A percentile compares a stretch with the other conserved stretches of the same genome.
Evolutionary conservation across 306 rosid genomes (phyloP).

Genomic region (Citrullus mucosospermus): DNA sequence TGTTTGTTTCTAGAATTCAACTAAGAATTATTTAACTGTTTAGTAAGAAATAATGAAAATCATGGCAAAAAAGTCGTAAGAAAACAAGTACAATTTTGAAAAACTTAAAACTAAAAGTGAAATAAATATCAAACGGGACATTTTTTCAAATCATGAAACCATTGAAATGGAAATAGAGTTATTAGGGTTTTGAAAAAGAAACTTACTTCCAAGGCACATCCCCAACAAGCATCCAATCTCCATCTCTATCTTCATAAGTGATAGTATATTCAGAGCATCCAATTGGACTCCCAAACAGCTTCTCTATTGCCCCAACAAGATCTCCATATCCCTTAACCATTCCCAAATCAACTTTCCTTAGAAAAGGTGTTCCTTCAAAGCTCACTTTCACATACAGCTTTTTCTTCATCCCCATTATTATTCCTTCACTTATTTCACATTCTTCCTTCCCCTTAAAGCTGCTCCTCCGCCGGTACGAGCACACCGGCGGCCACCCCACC

Average conservation of each 20-base stretch:
- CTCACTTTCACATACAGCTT: conserved; percentile 76
- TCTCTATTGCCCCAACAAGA: conserved; percentile 60
- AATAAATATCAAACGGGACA: no score
- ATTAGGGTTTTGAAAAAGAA: neutral
- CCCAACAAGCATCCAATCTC: no score
- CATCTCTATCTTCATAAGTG: conserved; percentile 45
- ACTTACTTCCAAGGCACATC: no score
- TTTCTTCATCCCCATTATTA: conserved; percentile 15
- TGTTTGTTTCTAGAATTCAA: no score
- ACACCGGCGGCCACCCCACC: conserved; percentile 97
- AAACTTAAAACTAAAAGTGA: no score
- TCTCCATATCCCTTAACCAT: conserved; percentile 41
- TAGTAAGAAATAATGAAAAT: no score
- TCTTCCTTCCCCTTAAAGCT: conserved; percentile 21
- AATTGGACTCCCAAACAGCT: conserved; percentile 63
- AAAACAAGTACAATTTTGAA: no score
- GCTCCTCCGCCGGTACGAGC: conserved; percentile 61
- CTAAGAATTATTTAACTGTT: no score
- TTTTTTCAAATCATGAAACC: neutral
- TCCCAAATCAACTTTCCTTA: conserved; percentile 61
- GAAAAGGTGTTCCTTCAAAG: conserved; percentile 88
- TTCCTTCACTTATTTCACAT: neutral
- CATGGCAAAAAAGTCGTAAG: no score
- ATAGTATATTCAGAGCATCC: conserved; percentile 52
- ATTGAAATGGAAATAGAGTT: neutral